Evolutionary conservation across 2,329 filamentous ascomycete species (phyloP).

Genomic region (Elsinoe australis): DNA sequence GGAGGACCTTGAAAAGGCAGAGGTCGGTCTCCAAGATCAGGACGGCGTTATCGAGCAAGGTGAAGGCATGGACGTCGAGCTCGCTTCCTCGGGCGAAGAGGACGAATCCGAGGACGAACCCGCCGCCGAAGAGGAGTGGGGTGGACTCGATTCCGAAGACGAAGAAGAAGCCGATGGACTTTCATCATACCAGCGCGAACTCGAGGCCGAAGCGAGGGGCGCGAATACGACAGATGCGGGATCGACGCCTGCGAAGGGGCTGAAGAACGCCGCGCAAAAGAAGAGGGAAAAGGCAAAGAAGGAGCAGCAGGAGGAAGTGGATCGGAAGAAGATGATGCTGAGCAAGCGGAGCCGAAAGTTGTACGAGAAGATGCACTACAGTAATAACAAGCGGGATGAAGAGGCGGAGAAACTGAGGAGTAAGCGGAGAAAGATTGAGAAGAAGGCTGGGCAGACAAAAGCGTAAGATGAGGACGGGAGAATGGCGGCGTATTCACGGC

Average conservation of each 20-base stretch:
- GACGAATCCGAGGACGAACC: slow-evolving; percentile 41
- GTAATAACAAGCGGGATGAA: slow-evolving; percentile 84
- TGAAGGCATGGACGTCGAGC: slow-evolving; percentile 42
- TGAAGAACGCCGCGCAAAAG: slow-evolving; percentile 61
- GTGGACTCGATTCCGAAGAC: slow-evolving; percentile 40
- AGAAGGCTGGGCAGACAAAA: slow-evolving; percentile 19
- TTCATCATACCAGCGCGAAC: slow-evolving; percentile 72
- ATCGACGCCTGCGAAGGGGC: slow-evolving; percentile 49
- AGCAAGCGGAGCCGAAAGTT: slow-evolving; percentile 96
- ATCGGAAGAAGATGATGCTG: slow-evolving; percentile 96
- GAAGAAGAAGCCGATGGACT: slow-evolving; percentile 55
- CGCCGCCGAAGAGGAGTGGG: slow-evolving; percentile 41
- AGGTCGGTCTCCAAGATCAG: slow-evolving; percentile 43
- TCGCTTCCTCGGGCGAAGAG: slow-evolving; percentile 39
- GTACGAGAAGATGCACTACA: slow-evolving; percentile 95
- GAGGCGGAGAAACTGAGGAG: slow-evolving; percentile 78
- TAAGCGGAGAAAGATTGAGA: slow-evolving; percentile 86
- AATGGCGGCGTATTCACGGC: no score
- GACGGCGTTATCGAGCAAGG: slow-evolving; percentile 36
- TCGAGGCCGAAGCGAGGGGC: slow-evolving; percentile 74
- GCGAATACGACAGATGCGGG: slow-evolving; percentile 39
- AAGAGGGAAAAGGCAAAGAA: slow-evolving; percentile 51
- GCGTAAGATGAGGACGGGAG: background rate
- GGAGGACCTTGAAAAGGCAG: slow-evolving; percentile 20
- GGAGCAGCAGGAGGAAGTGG: slow-evolving; percentile 75